Evolutionary conservation across 2,329 filamentous ascomycete species (phyloP).

Genomic region (Spiromastix sp.): DNA sequence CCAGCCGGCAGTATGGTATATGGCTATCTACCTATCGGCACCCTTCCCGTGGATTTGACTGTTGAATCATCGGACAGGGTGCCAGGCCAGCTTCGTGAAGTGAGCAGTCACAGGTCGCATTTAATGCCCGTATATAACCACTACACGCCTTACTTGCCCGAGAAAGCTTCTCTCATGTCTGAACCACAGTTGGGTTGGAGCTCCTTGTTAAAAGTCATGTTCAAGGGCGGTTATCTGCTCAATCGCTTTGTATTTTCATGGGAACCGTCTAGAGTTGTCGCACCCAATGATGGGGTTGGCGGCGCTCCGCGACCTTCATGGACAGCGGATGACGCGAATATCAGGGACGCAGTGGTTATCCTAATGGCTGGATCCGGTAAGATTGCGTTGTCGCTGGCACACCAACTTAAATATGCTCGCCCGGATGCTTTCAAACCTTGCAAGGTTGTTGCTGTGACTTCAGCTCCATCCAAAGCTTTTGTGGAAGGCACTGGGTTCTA

Average conservation of each 20-base stretch:
- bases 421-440: conserved; percentile 9
- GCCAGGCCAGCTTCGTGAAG: conserved; percentile 11
- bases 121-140: conserved; percentile 17
- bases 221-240: conserved; percentile 14
- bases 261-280: conserved; percentile 6
- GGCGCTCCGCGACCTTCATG: conserved; percentile 8
- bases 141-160: conserved; percentile 9
- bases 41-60: conserved; percentile 15
- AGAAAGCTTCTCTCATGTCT: conserved; percentile 2
- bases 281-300: conserved; percentile 5
- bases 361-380: conserved; percentile 16
- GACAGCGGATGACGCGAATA: conserved; percentile 13
- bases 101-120: conserved; percentile 12
- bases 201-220: conserved; percentile 12
- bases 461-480: conserved; percentile 10
- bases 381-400: conserved; percentile 14
- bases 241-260: conserved; percentile 17
- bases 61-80: conserved; percentile 9
- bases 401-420: conserved; percentile 14
- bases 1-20: conserved; percentile 12
- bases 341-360: conserved; percentile 13
- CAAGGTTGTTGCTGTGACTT: conserved; percentile 15
- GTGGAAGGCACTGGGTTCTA: conserved; percentile 3
- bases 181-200: conserved; percentile 13
- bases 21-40: conserved; percentile 18